Conservation (phyloP, 2,329 filamentous ascomycete species). For the Colletotrichum limetticola region DNA sequence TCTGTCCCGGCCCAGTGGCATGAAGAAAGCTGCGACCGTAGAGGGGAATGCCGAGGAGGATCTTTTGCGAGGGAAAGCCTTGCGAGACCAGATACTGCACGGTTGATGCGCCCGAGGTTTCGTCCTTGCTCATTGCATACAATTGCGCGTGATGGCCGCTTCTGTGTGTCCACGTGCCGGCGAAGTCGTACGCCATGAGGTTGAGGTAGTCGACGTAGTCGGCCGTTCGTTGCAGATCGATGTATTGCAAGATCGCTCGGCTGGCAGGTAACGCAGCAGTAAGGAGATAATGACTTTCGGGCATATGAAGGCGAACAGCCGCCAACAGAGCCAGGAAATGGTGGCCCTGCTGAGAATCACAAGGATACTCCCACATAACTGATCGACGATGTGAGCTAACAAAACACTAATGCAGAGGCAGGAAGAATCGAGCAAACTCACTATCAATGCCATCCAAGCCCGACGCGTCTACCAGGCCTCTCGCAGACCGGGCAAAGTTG, state of each 20-base stretch:
- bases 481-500: constrained; percentile 76
- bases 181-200: constrained; percentile 84
- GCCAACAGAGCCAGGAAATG: constrained; percentile 78
- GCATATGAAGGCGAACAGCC: constrained; percentile 73
- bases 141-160: constrained; percentile 83
- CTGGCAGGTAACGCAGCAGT: constrained; percentile 79
- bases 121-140: constrained; percentile 68
- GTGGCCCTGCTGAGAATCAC: constrained; percentile 71
- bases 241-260: constrained; percentile 73
- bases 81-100: constrained; percentile 73
- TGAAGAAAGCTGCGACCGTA: constrained; percentile 81
- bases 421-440: constrained; percentile 48
- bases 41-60: constrained; percentile 79
- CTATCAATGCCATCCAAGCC: constrained; percentile 74
- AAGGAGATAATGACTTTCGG: constrained; percentile 74
- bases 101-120: constrained; percentile 73
- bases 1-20: constrained; percentile 72
- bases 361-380: constrained; percentile 88
- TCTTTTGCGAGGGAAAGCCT: constrained; percentile 76
- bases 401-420: background rate
- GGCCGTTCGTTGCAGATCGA: constrained; percentile 72
- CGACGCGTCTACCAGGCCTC: constrained; percentile 75
- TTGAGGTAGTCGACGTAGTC: constrained; percentile 80
- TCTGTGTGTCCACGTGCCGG: constrained; percentile 73
- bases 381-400: constrained; percentile 24